Conservation (phyloP, 2,329 filamentous ascomycete species). For the Fusarium oxysporum region DNA sequence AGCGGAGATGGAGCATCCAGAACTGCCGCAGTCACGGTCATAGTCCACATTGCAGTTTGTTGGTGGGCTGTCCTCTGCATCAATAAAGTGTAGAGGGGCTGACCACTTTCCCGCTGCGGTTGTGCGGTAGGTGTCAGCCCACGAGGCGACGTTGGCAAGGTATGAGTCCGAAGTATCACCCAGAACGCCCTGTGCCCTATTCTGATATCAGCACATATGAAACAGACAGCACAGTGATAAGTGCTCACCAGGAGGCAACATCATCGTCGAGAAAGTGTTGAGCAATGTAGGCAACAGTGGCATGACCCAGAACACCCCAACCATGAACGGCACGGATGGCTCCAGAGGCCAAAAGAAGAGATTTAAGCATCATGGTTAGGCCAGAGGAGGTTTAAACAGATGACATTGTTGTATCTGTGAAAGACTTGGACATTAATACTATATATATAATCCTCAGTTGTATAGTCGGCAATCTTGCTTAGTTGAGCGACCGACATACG, state of each 20-base stretch:
- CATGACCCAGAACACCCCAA: conserved; percentile 5
- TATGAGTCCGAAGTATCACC: conserved; percentile 3
- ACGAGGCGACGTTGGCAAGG: conserved; percentile 6
- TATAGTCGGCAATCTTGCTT: neutral
- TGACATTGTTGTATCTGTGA: accelerated
- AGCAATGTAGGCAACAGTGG: conserved; percentile 6
- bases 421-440: neutral
- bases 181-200: conserved; percentile 1
- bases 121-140: conserved; percentile 13
- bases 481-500: neutral
- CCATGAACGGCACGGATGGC: neutral
- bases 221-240: accelerated
- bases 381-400: accelerated
- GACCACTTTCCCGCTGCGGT: conserved; percentile 4
- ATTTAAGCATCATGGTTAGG: neutral
- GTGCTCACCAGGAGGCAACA: neutral
- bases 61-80: conserved; percentile 5
- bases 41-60: conserved; percentile 13
- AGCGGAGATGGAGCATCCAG: conserved; percentile 8
- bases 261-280: conserved; percentile 6
- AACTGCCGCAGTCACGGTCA: conserved; percentile 3
- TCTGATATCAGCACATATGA: neutral
- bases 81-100: conserved; percentile 1
- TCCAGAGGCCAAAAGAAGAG: neutral
- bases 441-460: neutral